These are phyloP conservation scores for Malassezia pachydermatis DNA, from an alignment of 1,284 basidiomycete species.

Conservation along the genomic window DNA sequence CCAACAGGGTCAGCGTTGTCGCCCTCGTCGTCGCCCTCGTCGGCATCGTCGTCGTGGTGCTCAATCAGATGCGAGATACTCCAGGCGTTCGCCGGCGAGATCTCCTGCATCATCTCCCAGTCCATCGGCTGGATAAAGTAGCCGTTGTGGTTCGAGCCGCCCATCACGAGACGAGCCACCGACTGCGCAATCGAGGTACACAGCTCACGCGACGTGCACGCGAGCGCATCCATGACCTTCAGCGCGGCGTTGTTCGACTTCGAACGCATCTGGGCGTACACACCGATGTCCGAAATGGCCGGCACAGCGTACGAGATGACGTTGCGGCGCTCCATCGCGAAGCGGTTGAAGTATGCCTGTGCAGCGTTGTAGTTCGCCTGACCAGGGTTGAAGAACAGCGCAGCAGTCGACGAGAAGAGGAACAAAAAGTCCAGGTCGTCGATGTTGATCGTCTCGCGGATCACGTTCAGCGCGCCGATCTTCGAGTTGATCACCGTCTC, in stretches of 20 bases:
- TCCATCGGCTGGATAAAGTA: constrained; percentile 19
- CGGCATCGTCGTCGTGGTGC: constrained; percentile 17
- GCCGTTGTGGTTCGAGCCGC: constrained; percentile 15
- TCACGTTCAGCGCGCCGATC: constrained; percentile 19
- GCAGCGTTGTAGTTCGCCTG: constrained; percentile 21
- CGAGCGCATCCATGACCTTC: constrained; percentile 19
- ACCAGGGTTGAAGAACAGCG: constrained; percentile 21
- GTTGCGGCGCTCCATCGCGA: constrained; percentile 15
- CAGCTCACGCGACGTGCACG: constrained; percentile 21
- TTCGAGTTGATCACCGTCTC: constrained; percentile 17
- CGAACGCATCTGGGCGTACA: constrained; percentile 16
- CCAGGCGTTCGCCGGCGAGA: constrained; percentile 16
- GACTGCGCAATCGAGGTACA: constrained; percentile 13
- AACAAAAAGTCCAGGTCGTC: constrained; percentile 17
- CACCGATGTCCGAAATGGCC: constrained; percentile 22
- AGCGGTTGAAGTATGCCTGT: constrained; percentile 22
- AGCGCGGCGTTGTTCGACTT: constrained; percentile 17
- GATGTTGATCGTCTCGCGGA: constrained; percentile 14
- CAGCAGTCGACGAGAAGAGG: constrained; percentile 20
- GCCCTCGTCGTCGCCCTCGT: constrained; percentile 7
- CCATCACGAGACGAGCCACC: constrained; percentile 12
- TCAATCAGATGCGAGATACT: constrained; percentile 16
- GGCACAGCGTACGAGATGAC: constrained; percentile 20
- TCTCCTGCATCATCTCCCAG: constrained; percentile 18
- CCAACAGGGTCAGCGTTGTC: constrained; percentile 16